phyloP scores from a whole-genome alignment of 768 basidiomycete species.

The Kwoniella heveanensis region DNA sequence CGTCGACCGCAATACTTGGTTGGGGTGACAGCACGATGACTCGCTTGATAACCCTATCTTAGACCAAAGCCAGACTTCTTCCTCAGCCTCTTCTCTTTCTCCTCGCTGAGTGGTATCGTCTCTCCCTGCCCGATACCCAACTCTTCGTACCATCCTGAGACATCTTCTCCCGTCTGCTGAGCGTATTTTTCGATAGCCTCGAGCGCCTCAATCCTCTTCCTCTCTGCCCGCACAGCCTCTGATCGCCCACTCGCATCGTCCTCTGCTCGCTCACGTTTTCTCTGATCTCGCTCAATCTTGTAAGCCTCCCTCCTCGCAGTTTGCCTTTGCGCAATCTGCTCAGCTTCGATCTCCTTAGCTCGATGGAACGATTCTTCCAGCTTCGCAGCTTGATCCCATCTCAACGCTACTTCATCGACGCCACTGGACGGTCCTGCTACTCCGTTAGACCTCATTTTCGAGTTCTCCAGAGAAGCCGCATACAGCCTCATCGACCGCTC shows the following conservation, averaged over 20 bases:
- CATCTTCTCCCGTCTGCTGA: slow-evolving; percentile 34
- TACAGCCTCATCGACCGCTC: not conserved
- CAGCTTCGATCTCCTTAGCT: slow-evolving; percentile 23
- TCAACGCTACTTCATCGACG: slow-evolving; percentile 1
- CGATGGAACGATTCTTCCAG: slow-evolving; percentile 27
- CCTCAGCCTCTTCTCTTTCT: slow-evolving; percentile 9
- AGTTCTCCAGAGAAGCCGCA: not conserved
- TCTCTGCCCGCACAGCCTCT: slow-evolving; percentile 22
- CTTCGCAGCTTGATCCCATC: slow-evolving; percentile 34
- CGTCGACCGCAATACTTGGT: no score
- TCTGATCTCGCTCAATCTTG: slow-evolving; percentile 23
- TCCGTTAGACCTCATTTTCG: not conserved
- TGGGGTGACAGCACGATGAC: no score
- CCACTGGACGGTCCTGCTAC: not conserved
- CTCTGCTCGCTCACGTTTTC: slow-evolving; percentile 20
- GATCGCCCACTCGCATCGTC: slow-evolving; percentile 16
- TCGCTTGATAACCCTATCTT: no score
- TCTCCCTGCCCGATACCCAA: slow-evolving; percentile 23
- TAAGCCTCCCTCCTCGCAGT: slow-evolving; percentile 23
- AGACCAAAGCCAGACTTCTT: slow-evolving; percentile 10
- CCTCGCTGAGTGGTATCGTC: slow-evolving; percentile 14
- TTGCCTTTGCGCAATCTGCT: slow-evolving; percentile 28
- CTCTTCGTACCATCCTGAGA: slow-evolving; percentile 34
- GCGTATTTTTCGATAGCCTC: slow-evolving; percentile 34
- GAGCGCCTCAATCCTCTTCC: slow-evolving; percentile 27